A percentile compares a stretch with the other conserved stretches of the same genome.
Evolutionary conservation across 257 asterid genomes (phyloP).

Genomic region (Solanum lycopersicoides): DNA sequence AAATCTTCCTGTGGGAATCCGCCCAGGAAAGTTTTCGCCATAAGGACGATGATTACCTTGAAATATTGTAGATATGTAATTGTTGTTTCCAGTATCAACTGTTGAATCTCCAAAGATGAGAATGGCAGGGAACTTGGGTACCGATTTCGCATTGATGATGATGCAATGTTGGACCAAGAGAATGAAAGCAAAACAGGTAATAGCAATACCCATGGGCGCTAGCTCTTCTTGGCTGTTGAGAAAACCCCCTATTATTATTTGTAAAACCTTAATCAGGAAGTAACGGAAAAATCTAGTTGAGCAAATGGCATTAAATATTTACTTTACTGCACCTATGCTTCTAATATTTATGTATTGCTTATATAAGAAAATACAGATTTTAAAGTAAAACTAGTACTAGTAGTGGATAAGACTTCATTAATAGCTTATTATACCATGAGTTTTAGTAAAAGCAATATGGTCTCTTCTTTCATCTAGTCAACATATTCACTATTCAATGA

Average conservation of each 20-base stretch:
- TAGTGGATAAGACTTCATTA: background rate
- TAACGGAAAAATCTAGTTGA: background rate
- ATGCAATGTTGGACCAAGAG: slow-evolving; percentile 4
- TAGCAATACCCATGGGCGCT: background rate
- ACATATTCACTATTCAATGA: background rate
- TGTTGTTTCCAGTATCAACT: slow-evolving; percentile 67
- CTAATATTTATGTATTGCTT: background rate
- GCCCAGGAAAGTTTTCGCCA: slow-evolving; percentile 42
- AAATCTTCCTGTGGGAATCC: slow-evolving; percentile 52
- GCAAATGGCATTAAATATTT: background rate
- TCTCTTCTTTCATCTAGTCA: background rate
- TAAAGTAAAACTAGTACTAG: background rate
- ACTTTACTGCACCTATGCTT: background rate
- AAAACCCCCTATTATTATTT: background rate
- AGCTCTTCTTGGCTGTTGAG: background rate
- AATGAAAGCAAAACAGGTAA: slow-evolving; percentile 4
- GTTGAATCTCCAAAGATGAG: slow-evolving; percentile 66
- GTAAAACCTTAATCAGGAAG: background rate
- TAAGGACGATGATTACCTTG: slow-evolving; percentile 47
- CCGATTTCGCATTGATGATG: slow-evolving; percentile 3
- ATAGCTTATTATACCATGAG: background rate
- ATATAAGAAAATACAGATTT: background rate
- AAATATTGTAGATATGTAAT: slow-evolving; percentile 33
- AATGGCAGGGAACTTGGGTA: slow-evolving; percentile 39
- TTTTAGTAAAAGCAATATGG: background rate